Conservation (phyloP, 495 filamentous ascomycete genomes). For the Glutinoglossum americanum region DNA sequence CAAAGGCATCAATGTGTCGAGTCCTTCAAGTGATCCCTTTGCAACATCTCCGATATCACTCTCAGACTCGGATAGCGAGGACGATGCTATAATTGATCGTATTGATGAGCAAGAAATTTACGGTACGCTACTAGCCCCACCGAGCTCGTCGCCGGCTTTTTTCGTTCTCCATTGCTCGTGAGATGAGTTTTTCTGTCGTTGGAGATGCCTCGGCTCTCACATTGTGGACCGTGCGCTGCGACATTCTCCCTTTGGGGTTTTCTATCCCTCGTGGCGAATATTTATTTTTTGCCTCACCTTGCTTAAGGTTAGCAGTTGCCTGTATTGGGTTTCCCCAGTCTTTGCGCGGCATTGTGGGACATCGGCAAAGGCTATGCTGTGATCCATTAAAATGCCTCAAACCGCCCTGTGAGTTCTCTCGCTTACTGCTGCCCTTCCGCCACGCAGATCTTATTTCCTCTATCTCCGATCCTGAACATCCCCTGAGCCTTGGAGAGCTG, state of each 20-base stretch:
- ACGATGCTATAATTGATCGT: slow-evolving; percentile 45
- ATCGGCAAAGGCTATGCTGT: not conserved
- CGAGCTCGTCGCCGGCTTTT: no score
- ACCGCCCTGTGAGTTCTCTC: not conserved
- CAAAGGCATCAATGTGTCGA: slow-evolving; percentile 20
- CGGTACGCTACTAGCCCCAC: slow-evolving; percentile 28
- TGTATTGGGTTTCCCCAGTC: not conserved
- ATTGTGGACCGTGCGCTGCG: not conserved
- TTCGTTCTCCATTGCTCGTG: no score
- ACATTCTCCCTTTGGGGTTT: not conserved
- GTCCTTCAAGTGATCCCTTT: slow-evolving; percentile 33
- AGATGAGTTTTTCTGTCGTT: not conserved
- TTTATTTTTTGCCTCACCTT: not conserved
- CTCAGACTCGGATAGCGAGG: slow-evolving; percentile 28
- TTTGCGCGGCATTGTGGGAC: not conserved
- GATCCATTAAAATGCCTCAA: not conserved
- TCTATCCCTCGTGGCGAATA: not conserved
- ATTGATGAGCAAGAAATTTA: slow-evolving; percentile 96
- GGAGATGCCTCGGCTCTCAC: not conserved
- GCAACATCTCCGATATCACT: slow-evolving; percentile 14
- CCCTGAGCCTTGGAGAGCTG: slow-evolving; percentile 73
- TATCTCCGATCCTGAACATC: slow-evolving; percentile 92
- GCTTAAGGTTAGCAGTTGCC: not conserved
- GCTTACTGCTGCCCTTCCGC: slow-evolving; percentile 8
- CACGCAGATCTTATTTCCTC: slow-evolving; percentile 66